Conservation (phyloP, 139 green algal species). For the Yamagishiella unicocca region DNA sequence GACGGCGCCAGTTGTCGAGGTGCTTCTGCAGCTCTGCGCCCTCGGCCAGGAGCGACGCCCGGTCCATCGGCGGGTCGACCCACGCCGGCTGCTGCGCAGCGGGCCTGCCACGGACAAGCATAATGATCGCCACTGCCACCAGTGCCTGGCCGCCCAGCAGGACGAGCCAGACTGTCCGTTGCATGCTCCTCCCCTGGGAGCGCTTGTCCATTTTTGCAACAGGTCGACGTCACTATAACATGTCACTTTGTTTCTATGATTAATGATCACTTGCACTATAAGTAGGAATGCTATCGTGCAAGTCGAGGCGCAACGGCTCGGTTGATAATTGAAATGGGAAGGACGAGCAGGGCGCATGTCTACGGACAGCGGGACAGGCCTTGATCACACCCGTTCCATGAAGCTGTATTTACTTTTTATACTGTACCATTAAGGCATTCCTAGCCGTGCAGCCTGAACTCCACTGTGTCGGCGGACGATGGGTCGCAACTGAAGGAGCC, state of each 20-base stretch:
- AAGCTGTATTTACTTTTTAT: too few species aligned
- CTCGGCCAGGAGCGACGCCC: background rate
- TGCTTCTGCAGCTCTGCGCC: background rate
- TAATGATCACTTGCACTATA: background rate
- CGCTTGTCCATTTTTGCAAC: constrained; percentile 15
- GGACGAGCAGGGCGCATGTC: too few species aligned
- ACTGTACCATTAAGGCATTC: too few species aligned
- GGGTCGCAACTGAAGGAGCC: too few species aligned
- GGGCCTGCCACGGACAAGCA: background rate
- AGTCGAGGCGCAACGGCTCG: too few species aligned
- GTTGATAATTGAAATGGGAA: too few species aligned
- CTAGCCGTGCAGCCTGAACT: too few species aligned
- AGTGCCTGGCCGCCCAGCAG: constrained; percentile 15
- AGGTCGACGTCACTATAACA: background rate
- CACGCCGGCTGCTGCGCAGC: background rate
- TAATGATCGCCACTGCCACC: constrained; percentile 9
- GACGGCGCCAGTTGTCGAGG: constrained; percentile 13
- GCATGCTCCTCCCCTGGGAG: background rate
- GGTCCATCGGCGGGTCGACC: background rate
- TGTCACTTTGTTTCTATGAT: background rate
- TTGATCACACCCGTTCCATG: too few species aligned
- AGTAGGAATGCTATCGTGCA: too few species aligned
- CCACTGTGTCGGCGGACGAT: too few species aligned
- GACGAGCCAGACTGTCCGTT: constrained; percentile 12
- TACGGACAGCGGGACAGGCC: too few species aligned